A percentile compares a stretch with the other conserved stretches of the same genome.
Evolutionary conservation across 345 rosid genomes (phyloP).

Genomic region (Euphorbia tirucalli): DNA sequence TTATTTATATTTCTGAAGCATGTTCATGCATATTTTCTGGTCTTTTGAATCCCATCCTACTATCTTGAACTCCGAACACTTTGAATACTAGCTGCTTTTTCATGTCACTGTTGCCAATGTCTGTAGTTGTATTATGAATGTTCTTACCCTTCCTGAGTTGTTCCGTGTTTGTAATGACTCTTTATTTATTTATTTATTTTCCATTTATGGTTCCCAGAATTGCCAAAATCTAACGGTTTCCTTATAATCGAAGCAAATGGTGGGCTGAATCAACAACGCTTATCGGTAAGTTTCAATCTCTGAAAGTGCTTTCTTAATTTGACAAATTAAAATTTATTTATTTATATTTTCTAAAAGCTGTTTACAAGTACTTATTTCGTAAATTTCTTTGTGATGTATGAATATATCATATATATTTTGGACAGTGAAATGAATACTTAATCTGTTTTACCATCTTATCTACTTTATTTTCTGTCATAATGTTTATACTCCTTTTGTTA

Average conservation of each 20-base stretch:
- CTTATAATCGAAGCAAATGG: conserved; percentile 97
- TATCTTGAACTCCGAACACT: not conserved
- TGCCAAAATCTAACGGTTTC: conserved; percentile 74
- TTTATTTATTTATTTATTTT: no score
- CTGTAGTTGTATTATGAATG: not conserved
- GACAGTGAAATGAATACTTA: no score
- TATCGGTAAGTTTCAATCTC: conserved; percentile 63
- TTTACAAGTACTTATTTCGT: no score
- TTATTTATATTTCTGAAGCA: not conserved
- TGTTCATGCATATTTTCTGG: not conserved
- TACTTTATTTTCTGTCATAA: no score
- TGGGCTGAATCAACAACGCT: conserved; percentile 95
- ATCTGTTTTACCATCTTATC: no score
- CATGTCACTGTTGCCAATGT: not conserved
- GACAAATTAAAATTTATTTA: no score
- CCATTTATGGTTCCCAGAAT: conserved; percentile 39
- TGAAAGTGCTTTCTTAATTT: not conserved
- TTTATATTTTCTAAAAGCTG: no score
- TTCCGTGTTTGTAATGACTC: not conserved
- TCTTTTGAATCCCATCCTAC: not conserved
- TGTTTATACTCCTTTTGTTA: no score
- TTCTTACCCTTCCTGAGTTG: not conserved
- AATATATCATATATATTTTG: no score
- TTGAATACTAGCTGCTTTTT: not conserved
- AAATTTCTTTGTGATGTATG: no score